A percentile compares a stretch with the other conserved stretches of the same genome.
These are phyloP conservation scores for Trichothecium roseum DNA, from an alignment of 2,329 filamentous ascomycete species.

Conservation along the genomic window DNA sequence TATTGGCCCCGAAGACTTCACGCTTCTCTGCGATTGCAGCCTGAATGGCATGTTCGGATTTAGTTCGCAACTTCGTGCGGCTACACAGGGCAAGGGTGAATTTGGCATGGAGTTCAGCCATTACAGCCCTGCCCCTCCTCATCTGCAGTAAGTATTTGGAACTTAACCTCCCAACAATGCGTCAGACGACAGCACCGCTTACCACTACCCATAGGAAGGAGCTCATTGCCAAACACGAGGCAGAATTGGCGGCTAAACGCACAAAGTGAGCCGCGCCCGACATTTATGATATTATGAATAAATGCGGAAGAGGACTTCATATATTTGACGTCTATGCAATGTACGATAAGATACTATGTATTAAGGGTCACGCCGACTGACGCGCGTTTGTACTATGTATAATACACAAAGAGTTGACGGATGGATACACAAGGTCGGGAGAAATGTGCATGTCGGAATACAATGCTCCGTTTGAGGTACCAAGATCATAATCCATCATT, in stretches of 20 bases:
- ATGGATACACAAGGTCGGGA: background rate
- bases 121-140: conserved; percentile 76
- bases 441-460: background rate
- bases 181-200: background rate
- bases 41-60: conserved; percentile 98
- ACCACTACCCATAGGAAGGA: conserved; percentile 41
- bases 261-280: conserved; percentile 29
- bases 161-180: too few relatives aligned
- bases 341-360: too few relatives aligned
- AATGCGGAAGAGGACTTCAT: too few relatives aligned
- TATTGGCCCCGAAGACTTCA: conserved; percentile 88
- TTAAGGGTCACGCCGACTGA: too few relatives aligned
- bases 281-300: too few relatives aligned
- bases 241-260: conserved; percentile 46
- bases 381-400: too few relatives aligned
- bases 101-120: conserved; percentile 99
- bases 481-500: too few relatives aligned
- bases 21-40: conserved; percentile 81
- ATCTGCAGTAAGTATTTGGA: conserved; percentile 63
- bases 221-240: conserved; percentile 46
- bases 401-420: background rate
- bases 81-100: conserved; percentile 96
- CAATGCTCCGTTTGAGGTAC: too few relatives aligned
- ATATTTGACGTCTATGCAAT: too few relatives aligned
- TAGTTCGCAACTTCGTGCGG: conserved; percentile 78